Evolutionary conservation across 805 yeast genomes (phyloP).

Genomic region (Zygoascus flipseniorum): DNA sequence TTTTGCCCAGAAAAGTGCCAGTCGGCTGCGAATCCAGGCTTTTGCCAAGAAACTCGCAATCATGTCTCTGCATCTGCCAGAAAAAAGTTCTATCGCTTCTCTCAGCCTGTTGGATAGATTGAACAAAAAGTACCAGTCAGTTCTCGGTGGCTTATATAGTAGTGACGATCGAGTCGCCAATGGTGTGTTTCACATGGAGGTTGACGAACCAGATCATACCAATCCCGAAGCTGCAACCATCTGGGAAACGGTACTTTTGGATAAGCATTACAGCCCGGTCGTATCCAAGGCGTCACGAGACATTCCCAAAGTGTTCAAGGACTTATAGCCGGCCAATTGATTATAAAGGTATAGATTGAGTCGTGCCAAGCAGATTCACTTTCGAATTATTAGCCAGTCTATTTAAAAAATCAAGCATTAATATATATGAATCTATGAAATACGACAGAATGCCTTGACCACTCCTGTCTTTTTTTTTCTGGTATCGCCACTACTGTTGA

Average conservation of each 20-base stretch:
- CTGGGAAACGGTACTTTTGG: slow-evolving; percentile 78
- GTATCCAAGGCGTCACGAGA: slow-evolving; percentile 54
- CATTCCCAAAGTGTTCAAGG: slow-evolving; percentile 3
- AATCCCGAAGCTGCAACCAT: slow-evolving; percentile 84
- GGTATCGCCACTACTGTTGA: neutral
- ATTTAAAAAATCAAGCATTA: neutral
- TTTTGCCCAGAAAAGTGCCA: slow-evolving; percentile 17
- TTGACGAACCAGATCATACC: slow-evolving; percentile 59
- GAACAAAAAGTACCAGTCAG: slow-evolving; percentile 55
- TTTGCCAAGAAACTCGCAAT: slow-evolving; percentile 75
- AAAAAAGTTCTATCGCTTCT: slow-evolving; percentile 72
- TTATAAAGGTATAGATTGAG: too few species aligned
- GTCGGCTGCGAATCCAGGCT: slow-evolving; percentile 44
- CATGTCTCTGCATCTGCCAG: slow-evolving; percentile 68
- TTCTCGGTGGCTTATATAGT: slow-evolving; percentile 64
- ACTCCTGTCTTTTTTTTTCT: neutral
- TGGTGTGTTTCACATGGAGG: slow-evolving; percentile 63
- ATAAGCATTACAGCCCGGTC: slow-evolving; percentile 74
- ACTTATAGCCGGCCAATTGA: neutral
- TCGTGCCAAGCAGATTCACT: too few species aligned
- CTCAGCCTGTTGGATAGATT: slow-evolving; percentile 73
- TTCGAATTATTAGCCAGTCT: too few species aligned
- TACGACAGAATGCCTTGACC: too few species aligned
- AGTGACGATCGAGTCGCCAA: slow-evolving; percentile 85
- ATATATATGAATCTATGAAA: neutral